Percentiles rank a stretch among this genome's conserved stretches.
These are phyloP conservation scores for Lepidium africanum DNA, from an alignment of 345 rosid species.

Conservation along the genomic window DNA sequence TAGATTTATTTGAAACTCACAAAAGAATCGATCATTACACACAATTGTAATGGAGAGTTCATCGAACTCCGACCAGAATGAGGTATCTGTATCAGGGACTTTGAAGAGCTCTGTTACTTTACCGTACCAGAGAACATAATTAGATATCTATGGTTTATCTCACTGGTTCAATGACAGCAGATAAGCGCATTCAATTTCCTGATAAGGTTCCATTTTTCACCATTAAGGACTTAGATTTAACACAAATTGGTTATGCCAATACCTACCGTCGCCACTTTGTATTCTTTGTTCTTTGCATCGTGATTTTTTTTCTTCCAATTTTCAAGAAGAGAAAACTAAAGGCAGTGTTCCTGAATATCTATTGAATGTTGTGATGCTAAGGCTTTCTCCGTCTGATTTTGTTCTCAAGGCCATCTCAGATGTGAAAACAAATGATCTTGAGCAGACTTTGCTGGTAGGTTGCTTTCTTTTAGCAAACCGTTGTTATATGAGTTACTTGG, in stretches of 20 bases:
- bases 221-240: neutral
- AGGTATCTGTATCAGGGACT: too few relatives aligned
- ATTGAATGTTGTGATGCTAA: conserved; percentile 60
- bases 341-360: conserved; percentile 49
- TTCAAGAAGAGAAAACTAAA: conserved; percentile 64
- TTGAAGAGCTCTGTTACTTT: too few relatives aligned
- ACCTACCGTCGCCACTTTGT: neutral
- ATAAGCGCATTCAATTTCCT: neutral
- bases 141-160: too few relatives aligned
- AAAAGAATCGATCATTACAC: too few relatives aligned
- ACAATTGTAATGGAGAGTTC: too few relatives aligned
- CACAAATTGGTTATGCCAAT: neutral
- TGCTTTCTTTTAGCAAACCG: neutral
- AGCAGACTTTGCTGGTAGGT: conserved; percentile 83
- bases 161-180: too few relatives aligned
- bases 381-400: conserved; percentile 70
- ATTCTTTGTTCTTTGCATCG: neutral
- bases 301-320: neutral
- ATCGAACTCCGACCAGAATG: too few relatives aligned
- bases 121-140: too few relatives aligned
- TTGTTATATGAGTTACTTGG: neutral
- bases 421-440: conserved; percentile 76
- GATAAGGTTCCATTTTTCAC: neutral
- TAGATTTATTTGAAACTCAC: too few relatives aligned
- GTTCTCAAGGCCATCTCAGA: conserved; percentile 65